Base-by-base conservation (phyloP, 2,329 filamentous ascomycete genomes). In the Paraphaeosphaeria sporulosa region DNA sequence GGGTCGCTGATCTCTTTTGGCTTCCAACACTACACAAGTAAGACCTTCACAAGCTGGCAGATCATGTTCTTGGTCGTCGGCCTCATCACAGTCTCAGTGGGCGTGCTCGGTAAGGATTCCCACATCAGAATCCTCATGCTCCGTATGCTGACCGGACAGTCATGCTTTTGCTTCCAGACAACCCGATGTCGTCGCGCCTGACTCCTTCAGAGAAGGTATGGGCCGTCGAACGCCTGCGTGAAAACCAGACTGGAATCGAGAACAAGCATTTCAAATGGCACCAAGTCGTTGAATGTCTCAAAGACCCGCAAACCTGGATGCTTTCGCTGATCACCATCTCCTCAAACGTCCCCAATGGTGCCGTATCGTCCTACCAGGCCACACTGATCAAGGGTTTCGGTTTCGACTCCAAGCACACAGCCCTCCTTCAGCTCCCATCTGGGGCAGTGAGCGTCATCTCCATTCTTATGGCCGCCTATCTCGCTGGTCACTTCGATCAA, bases 51-150 rank as follows among this genome's bases (percentile, higher is more conserved):
- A 0, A 85, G 83, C 0, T 90, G 88, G 87, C 86, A 85, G 66
- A 89, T 87, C 65, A 87, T 90, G 65, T 90, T 90, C 70, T 76
- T 91, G 19, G 83, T 90, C n/a, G 86, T 80, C 17, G 78, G 79
- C 2, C 52, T 70, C 0, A 57, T 77, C n/a, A 79, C 76, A 4
- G 63, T 72, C 4, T 50, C 68, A 3, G 60, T 68, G 21, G 79
- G 78, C 0, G 64, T 80, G 2, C 49, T 70, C 43, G 50, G 47
- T 34, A 17, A 0, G 25, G 12, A 40, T 40, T 7, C 12, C 9
- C 36, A 40, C 2, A n/a, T 40, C 9, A 4, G n/a, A n/a, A 15
- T n/a, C 13, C 15, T 6, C n/a, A 17, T 40, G 9, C 13, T 2
- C 7, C 12, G 5, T 40, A 40, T 40, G 36, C 36, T 40, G 36